A percentile compares a stretch with the other conserved stretches of the same genome.
Conservation (phyloP, 257 asterid genomes). For the Salvia miltiorrhiza region DNA sequence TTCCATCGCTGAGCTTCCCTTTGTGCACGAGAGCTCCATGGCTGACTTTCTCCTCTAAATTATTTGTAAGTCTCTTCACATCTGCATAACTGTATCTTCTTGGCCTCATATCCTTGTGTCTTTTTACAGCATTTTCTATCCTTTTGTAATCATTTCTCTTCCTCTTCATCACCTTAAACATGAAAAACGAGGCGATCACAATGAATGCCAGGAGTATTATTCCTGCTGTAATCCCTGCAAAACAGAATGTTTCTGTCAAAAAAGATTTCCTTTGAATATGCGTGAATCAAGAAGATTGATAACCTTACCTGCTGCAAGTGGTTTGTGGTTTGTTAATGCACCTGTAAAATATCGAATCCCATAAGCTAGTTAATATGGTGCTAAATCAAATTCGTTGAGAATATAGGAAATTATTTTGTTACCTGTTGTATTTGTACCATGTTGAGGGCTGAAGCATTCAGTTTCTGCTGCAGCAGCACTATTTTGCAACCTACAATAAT, state of each 20-base stretch:
- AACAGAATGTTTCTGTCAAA: neutral
- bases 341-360: constrained; percentile 9
- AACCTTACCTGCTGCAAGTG: constrained; percentile 16
- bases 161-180: constrained; percentile 9
- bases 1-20: constrained; percentile 27
- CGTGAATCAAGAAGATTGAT: neutral
- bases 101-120: constrained; percentile 27
- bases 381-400: too few relatives aligned
- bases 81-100: constrained; percentile 33
- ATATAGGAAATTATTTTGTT: too few relatives aligned
- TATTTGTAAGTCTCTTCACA: constrained; percentile 24
- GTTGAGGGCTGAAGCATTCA: constrained; percentile 26
- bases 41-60: constrained; percentile 24
- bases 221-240: constrained; percentile 20
- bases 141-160: constrained; percentile 18
- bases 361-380: neutral
- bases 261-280: neutral
- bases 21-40: constrained; percentile 13
- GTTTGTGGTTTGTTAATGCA: constrained; percentile 7
- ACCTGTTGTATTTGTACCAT: neutral
- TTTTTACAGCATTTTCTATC: constrained; percentile 9
- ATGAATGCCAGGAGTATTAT: neutral
- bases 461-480: constrained; percentile 14
- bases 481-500: constrained; percentile 23
- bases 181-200: constrained; percentile 3